Evolutionary conservation across 179 eudicot genomes (phyloP), one percentile per base, ranked within the genome.

Genomic region (Actinidia arguta): DNA sequence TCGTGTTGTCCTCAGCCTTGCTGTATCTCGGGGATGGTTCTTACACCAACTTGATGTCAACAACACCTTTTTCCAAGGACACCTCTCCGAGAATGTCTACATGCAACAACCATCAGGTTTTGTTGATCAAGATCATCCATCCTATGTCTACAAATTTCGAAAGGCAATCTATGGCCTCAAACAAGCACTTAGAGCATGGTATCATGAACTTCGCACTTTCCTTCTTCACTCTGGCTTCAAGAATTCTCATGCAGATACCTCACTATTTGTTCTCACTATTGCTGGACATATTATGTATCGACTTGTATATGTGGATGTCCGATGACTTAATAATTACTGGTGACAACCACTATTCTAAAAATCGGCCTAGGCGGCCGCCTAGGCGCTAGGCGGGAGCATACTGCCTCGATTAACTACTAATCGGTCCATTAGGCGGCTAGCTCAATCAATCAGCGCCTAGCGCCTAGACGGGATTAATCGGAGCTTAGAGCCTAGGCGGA

Each of bases 231-330:
- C 4, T 52, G 36, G 66, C 1, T 80, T 67, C 14, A 7, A 5
- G 0, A 50, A 67, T 18, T 68, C 82, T 22, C 4, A 27, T 4
- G 13, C 39, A 0, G 52, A 80, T 1, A 1, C n/a, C 6, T 80
- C 82, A 9, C 54, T 70, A 0, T 80, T 80, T 12, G 36, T 80
- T 13, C 17, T 20, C 16, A 18, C 54, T 9, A 11, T 2, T 13
- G 4, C 0, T 9, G 13, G 20, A 0, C 4, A 0, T 39, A 0
- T 31, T 0, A 6, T 36, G 0, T 68, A 68, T 14, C 10, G 68
- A 4, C 42, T 68, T 8, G 67, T 80, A 2, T 80, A 69, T 80
- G 82, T 55, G 17, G 76, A 68, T n/a, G n/a, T n/a, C n/a, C n/a
- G n/a, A n/a, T 54, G 76, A 52, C 22, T 3, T 80, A 1, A 36